A percentile compares a stretch with the other conserved stretches of the same genome.
Evolutionary conservation across 1,139 yeast species (phyloP).

Genomic region (Geotrichum phurueaensis): DNA sequence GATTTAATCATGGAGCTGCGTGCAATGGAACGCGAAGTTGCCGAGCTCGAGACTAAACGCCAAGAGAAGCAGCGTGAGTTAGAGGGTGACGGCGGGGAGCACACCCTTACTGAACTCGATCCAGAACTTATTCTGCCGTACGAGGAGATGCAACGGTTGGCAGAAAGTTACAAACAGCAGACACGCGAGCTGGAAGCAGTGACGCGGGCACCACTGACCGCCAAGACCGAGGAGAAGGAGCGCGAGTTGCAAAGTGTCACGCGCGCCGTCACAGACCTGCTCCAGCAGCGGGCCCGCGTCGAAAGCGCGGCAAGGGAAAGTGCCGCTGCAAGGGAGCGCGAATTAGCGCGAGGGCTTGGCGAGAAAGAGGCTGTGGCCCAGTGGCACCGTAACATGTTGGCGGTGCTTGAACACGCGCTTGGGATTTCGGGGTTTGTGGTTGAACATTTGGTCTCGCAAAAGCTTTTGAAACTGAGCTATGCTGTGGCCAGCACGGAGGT

Average conservation of each 20-base stretch:
- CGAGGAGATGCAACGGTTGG: not conserved
- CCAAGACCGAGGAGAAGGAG: constrained; percentile 16
- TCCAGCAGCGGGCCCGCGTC: not conserved
- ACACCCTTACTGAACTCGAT: not conserved
- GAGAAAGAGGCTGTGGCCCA: constrained; percentile 25
- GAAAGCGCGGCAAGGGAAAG: constrained; percentile 18
- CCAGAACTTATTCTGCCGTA: not conserved
- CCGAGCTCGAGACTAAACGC: constrained; percentile 21
- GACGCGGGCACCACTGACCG: constrained; percentile 15
- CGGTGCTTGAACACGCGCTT: constrained; percentile 16
- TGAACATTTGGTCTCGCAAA: constrained; percentile 1
- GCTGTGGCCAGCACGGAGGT: constrained; percentile 2
- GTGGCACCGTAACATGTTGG: constrained; percentile 23
- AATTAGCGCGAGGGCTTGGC: constrained; percentile 19
- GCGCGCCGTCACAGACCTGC: not conserved
- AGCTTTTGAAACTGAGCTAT: not conserved
- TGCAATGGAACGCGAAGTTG: constrained; percentile 28
- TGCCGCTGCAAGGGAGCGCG: constrained; percentile 17
- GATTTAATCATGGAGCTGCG: constrained; percentile 26
- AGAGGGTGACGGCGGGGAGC: not conserved
- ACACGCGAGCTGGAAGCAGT: not conserved
- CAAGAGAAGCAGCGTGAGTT: constrained; percentile 2
- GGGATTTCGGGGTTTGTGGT: constrained; percentile 15
- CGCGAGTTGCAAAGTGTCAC: constrained; percentile 15
- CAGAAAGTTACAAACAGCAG: not conserved